Base-by-base conservation (phyloP, 1,284 basidiomycete genomes). In the Spongispora temasekensis region DNA sequence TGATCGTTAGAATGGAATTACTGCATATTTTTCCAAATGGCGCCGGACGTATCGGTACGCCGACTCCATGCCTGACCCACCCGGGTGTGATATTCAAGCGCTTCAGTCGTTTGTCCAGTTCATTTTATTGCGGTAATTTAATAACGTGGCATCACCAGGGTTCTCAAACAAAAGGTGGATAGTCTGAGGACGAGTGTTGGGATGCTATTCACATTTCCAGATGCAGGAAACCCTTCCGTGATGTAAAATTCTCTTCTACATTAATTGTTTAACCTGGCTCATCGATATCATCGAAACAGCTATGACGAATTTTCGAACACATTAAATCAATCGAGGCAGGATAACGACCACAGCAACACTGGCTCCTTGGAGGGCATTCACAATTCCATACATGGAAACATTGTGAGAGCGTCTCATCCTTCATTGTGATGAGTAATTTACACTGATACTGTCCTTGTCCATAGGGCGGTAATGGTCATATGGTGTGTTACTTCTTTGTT, bases 281-380 rank as follows among this genome's bases (percentile, higher is more conserved):
- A 42, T 12, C 5, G 2, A 44, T 3, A 44, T 44, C 15, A 55
- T 28, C 13, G 19, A n/a, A 32, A 40, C 19, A 68, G 67, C 30
- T 68, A 68, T 31, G 69, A 68, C 15, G 66, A 69, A 19, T 68
- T 69, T 44, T 71, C 67, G 19, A 68, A 68, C 56, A 57, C 59
- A 3, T 56, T 34, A 8, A 61, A 68, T 17, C 58, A 68, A 27
- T 71, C 67, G 7, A 60, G 61, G 6, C 55, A 66, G 37, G 64
- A 61, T 1, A 58, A 27, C 13, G 59, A 64, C 28, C 56, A 56
- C 5, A 30, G 25, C 17, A 60, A 57, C 50, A 55, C 30, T 0
- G 69, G 64, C 2, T 68, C 69, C 32, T 46, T 68, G 30, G 67
- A 68, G 44, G 23, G 27, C 2, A 53, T 68, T 15, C 67, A 68